Percentiles rank a stretch among this genome's conserved stretches.
Evolutionary conservation across 164 flowering plant species (phyloP).

Genomic region (Umbellularia californica): DNA sequence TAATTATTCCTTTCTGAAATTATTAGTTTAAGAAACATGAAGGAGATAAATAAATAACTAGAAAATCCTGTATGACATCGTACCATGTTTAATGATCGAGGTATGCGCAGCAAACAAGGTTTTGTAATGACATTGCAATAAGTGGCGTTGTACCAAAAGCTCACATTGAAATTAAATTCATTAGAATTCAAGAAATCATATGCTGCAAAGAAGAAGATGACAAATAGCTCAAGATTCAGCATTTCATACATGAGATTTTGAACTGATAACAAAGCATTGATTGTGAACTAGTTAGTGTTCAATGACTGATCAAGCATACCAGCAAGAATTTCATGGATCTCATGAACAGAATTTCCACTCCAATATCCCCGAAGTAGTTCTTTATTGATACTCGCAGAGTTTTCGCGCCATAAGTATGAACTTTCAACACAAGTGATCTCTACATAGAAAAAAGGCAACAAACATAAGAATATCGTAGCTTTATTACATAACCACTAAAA

Average conservation of each 20-base stretch:
- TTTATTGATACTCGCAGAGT: not conserved
- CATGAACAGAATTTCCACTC: not conserved
- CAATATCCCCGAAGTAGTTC: not conserved
- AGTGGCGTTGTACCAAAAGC: conserved; percentile 75
- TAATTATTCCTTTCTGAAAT: too few relatives aligned
- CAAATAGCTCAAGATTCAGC: conserved; percentile 3
- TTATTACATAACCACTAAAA: not conserved
- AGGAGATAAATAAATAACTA: not conserved
- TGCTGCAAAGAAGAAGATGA: conserved; percentile 33
- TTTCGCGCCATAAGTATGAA: not conserved
- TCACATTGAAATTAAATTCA: conserved; percentile 47
- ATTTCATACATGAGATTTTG: not conserved
- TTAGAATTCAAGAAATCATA: conserved; percentile 72
- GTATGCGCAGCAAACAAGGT: conserved; percentile 39
- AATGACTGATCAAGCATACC: conserved; percentile 1
- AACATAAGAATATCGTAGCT: not conserved
- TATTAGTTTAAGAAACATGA: too few relatives aligned
- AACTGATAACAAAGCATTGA: not conserved
- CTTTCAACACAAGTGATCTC: not conserved
- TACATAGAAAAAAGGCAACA: not conserved
- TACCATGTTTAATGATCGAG: conserved; percentile 78
- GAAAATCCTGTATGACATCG: not conserved
- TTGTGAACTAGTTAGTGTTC: too few relatives aligned
- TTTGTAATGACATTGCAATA: conserved; percentile 35
- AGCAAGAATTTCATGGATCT: conserved; percentile 5